phyloP scores from a whole-genome alignment of 768 basidiomycete genomes.

The Hebeloma cylindrosporum region DNA sequence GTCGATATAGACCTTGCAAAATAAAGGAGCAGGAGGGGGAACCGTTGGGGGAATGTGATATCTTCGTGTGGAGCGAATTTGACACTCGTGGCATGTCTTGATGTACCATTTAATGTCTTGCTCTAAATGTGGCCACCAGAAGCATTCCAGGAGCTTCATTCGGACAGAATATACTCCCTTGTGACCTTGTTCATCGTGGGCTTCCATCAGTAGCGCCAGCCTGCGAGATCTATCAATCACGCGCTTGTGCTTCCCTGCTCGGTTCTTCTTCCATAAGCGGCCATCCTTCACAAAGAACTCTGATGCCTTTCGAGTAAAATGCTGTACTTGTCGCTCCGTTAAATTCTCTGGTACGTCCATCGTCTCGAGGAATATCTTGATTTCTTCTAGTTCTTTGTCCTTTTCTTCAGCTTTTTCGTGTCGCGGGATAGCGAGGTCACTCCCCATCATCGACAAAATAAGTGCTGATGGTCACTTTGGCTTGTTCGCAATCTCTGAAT shows the following conservation, averaged over 20 bases:
- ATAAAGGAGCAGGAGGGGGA: constrained; percentile 21
- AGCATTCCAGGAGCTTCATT: constrained; percentile 14
- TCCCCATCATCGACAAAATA: background rate
- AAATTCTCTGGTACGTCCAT: no score
- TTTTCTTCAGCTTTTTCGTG: background rate
- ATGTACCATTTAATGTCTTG: constrained; percentile 29
- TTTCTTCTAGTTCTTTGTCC: background rate
- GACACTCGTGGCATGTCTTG: constrained; percentile 37
- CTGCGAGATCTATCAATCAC: constrained; percentile 15
- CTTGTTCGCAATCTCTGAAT: no score
- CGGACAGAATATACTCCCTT: constrained; percentile 23
- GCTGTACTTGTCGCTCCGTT: no score
- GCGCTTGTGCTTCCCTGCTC: constrained; percentile 15
- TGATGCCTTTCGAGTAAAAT: constrained; percentile 5
- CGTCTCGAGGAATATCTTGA: constrained; percentile 2
- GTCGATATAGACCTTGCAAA: constrained; percentile 32
- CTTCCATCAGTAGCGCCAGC: constrained; percentile 11
- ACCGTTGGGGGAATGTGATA: constrained; percentile 24
- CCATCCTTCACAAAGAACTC: constrained; percentile 15
- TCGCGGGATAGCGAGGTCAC: background rate
- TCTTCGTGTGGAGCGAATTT: constrained; percentile 21
- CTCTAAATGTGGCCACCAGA: constrained; percentile 23
- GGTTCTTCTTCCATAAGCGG: constrained; percentile 13
- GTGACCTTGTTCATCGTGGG: constrained; percentile 24
- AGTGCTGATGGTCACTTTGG: no score